Conservation (phyloP, 164 flowering plant species). For the Chimonanthus salicifolius region DNA sequence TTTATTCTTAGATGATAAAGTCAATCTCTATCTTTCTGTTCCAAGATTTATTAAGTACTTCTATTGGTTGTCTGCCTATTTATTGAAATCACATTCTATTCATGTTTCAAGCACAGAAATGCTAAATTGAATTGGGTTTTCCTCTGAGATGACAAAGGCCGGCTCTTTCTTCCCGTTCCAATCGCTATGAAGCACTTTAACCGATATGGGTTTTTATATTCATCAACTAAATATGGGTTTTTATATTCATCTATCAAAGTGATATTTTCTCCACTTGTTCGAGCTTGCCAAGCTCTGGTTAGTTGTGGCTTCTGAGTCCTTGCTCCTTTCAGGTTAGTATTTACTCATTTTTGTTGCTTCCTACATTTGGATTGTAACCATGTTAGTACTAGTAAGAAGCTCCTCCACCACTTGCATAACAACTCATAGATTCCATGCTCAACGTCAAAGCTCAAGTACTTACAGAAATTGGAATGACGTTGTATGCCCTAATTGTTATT, state of each 20-base stretch:
- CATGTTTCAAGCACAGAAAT: too few relatives aligned
- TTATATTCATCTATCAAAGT: neutral
- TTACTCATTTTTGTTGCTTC: neutral
- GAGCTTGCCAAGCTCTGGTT: neutral
- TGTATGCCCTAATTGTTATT: neutral
- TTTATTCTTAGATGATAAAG: too few relatives aligned
- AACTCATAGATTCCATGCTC: constrained; percentile 14
- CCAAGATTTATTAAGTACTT: too few relatives aligned
- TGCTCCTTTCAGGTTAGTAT: too few relatives aligned
- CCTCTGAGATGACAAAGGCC: too few relatives aligned
- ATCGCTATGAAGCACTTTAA: neutral
- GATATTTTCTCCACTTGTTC: neutral
- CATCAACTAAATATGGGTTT: neutral
- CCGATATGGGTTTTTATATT: neutral
- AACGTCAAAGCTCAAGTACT: neutral
- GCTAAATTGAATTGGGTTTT: too few relatives aligned
- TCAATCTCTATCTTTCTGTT: too few relatives aligned
- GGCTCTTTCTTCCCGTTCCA: too few relatives aligned
- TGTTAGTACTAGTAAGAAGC: constrained; percentile 23
- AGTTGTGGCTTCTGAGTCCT: neutral
- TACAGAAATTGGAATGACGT: constrained; percentile 3
- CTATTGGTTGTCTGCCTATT: too few relatives aligned
- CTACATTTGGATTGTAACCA: constrained; percentile 3
- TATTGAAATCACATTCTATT: too few relatives aligned
- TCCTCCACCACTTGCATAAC: constrained; percentile 13